Evolutionary conservation across 805 yeast species (phyloP).

Genomic region (Myxozyma nipponensis): DNA sequence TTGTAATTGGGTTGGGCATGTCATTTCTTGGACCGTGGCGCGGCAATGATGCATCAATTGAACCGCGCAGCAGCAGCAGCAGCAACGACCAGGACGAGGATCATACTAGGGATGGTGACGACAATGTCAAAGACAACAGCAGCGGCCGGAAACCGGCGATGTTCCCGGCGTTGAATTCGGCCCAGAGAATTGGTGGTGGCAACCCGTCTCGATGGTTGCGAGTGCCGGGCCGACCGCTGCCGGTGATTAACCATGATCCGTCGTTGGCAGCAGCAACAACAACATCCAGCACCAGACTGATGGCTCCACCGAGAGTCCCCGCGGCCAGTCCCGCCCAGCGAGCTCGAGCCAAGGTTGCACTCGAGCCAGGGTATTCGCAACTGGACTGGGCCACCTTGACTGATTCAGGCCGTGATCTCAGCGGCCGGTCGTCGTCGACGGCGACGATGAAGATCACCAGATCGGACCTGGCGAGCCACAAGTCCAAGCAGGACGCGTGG

Average conservation of each 20-base stretch:
- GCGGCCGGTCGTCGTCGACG: conserved; percentile 32
- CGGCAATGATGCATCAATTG: no score
- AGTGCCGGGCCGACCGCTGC: conserved; percentile 9
- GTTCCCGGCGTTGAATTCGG: conserved; percentile 20
- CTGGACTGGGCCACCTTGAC: conserved; percentile 76
- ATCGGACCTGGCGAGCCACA: conserved; percentile 60
- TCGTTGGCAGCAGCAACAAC: not conserved
- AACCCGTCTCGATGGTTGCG: not conserved
- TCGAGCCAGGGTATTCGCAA: conserved; percentile 79
- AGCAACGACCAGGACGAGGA: no score
- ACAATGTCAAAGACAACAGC: no score
- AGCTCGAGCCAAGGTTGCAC: conserved; percentile 52
- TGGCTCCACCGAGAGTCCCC: not conserved
- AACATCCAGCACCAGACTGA: not conserved
- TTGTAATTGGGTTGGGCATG: no score
- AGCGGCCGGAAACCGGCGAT: no score
- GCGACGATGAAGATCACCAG: conserved; percentile 23
- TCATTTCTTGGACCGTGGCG: no score
- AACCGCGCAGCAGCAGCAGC: no score
- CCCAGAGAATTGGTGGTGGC: conserved; percentile 13
- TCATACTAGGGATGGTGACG: no score
- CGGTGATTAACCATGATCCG: not conserved
- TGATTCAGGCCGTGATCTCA: conserved; percentile 46
- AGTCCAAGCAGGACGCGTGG: conserved; percentile 72
- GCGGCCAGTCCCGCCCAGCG: conserved; percentile 11